These are phyloP conservation scores for Dactylonectria estremocensis DNA, from an alignment of 2,329 filamentous ascomycete genomes.

Conservation along the genomic window DNA sequence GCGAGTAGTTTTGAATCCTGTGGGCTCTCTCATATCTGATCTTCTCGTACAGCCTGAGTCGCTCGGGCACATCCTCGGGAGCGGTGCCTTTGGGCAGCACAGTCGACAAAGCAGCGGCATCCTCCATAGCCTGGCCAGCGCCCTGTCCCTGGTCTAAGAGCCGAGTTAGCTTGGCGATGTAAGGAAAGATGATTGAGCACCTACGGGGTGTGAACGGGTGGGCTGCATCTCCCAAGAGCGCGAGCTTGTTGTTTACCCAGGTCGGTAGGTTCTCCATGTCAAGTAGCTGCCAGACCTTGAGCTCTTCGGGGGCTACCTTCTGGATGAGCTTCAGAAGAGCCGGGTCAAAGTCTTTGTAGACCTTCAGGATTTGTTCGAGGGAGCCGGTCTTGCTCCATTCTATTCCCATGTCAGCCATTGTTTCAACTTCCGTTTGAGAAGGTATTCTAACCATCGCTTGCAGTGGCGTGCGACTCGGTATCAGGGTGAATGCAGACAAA, in stretches of 20 bases:
- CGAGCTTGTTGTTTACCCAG: slow-evolving; percentile 71
- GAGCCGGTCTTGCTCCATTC: slow-evolving; percentile 55
- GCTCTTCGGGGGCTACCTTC: slow-evolving; percentile 60
- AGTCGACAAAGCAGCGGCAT: slow-evolving; percentile 71
- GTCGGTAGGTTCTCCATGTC: slow-evolving; percentile 73
- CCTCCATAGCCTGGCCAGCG: slow-evolving; percentile 78
- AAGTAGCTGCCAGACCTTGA: slow-evolving; percentile 72
- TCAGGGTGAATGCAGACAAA: slow-evolving; percentile 68
- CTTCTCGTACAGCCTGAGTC: slow-evolving; percentile 72
- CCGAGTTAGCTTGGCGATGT: not conserved
- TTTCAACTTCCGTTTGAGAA: too few relatives aligned
- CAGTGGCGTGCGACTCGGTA: slow-evolving; percentile 28
- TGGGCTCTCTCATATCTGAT: slow-evolving; percentile 72
- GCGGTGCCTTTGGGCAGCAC: slow-evolving; percentile 66
- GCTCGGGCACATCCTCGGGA: slow-evolving; percentile 64
- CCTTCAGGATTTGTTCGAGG: slow-evolving; percentile 55
- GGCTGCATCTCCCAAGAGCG: slow-evolving; percentile 76
- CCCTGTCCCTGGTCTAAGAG: slow-evolving; percentile 44
- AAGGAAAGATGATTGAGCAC: not conserved
- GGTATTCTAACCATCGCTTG: slow-evolving; percentile 24
- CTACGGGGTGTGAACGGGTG: slow-evolving; percentile 74
- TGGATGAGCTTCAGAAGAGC: slow-evolving; percentile 57
- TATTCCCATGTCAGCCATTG: not conserved
- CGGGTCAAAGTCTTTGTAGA: slow-evolving; percentile 60
- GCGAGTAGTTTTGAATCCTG: slow-evolving; percentile 70